Evolutionary conservation across 129 eudicot species (phyloP).

Genomic region (Chrysanthemum makinoi): DNA sequence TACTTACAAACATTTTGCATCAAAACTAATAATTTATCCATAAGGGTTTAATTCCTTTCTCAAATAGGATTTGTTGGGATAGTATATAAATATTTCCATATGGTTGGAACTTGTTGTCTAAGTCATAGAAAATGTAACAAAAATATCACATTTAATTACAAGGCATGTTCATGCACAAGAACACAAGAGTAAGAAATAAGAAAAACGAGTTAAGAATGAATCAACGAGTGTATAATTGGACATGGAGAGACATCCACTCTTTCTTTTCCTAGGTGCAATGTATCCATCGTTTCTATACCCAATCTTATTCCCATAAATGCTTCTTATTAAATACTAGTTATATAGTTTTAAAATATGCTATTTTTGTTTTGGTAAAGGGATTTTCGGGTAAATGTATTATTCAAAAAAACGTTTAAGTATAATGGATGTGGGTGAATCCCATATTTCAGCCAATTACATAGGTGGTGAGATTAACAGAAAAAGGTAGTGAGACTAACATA

Average conservation of each 20-base stretch:
- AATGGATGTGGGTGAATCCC: too few relatives aligned
- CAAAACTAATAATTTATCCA: too few relatives aligned
- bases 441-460: too few relatives aligned
- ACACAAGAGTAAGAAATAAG: constrained; percentile 20
- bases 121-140: not conserved
- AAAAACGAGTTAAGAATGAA: constrained; percentile 1
- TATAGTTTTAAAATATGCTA: not conserved
- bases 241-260: constrained; percentile 19
- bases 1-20: too few relatives aligned
- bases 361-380: not conserved
- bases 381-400: too few relatives aligned
- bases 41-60: too few relatives aligned
- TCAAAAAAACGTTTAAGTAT: too few relatives aligned
- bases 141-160: constrained; percentile 12
- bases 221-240: constrained; percentile 25
- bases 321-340: not conserved
- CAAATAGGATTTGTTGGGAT: too few relatives aligned
- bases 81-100: too few relatives aligned
- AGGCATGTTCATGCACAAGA: constrained; percentile 30
- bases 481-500: too few relatives aligned
- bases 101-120: constrained; percentile 6
- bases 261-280: constrained; percentile 31
- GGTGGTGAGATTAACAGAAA: too few relatives aligned
- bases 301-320: constrained; percentile 25
- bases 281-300: constrained; percentile 26